These are phyloP conservation scores for Neurospora africana DNA, from an alignment of 495 filamentous ascomycete genomes.

Conservation along the genomic window DNA sequence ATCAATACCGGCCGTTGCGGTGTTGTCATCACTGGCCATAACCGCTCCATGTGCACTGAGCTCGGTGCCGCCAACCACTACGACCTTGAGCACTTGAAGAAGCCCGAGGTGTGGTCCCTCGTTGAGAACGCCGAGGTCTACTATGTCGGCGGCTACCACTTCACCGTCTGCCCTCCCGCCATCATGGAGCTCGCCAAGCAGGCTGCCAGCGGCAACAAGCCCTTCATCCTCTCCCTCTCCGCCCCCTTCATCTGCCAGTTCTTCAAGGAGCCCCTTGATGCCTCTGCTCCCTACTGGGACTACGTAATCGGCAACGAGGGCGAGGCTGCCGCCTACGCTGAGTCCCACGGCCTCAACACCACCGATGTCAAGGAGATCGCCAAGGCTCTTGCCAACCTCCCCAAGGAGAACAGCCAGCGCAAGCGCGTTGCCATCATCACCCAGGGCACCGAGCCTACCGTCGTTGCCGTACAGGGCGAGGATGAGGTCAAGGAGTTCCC, in stretches of 20 bases:
- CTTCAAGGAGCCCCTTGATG: constrained; percentile 92
- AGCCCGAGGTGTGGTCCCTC: constrained; percentile 77
- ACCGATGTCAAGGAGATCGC: constrained; percentile 78
- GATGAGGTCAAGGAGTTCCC: constrained; percentile 61
- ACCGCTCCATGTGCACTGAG: constrained; percentile 90
- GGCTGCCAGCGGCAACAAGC: constrained; percentile 79
- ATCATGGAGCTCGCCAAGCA: constrained; percentile 81
- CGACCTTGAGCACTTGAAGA: constrained; percentile 86
- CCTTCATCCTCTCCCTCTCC: constrained; percentile 78
- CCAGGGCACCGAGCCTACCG: constrained; percentile 81
- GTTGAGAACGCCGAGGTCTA: constrained; percentile 79
- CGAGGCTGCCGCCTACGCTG: constrained; percentile 77
- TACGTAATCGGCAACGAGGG: constrained; percentile 96
- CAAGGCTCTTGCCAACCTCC: constrained; percentile 69
- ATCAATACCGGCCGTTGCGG: constrained; percentile 86
- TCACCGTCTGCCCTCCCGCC: constrained; percentile 75
- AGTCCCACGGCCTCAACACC: constrained; percentile 63
- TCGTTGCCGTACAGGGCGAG: constrained; percentile 65
- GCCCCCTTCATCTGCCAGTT: constrained; percentile 94
- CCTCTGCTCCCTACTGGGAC: constrained; percentile 81
- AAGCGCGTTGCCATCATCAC: constrained; percentile 81
- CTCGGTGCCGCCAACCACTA: constrained; percentile 95
- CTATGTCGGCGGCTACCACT: constrained; percentile 83
- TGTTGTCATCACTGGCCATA: constrained; percentile 90
- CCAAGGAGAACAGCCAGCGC: constrained; percentile 78